Conservation (phyloP, 164 flowering plant species). For the Magnolia kwangsiensis region DNA sequence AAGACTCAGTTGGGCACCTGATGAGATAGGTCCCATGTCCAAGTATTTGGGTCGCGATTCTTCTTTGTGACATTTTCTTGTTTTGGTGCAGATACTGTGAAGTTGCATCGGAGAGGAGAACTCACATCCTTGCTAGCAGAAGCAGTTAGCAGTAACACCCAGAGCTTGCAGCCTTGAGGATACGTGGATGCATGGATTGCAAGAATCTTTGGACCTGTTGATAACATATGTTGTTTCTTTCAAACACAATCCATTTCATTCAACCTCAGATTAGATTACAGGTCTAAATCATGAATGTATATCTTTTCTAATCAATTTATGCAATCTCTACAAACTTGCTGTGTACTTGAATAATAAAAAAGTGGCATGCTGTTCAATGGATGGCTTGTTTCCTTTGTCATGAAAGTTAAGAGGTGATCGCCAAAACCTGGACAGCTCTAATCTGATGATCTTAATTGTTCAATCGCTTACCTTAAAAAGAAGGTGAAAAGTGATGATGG, state of each 20-base stretch:
- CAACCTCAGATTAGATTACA: background rate
- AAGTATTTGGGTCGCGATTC: background rate
- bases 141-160: conserved; percentile 35
- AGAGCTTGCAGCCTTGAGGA: conserved; percentile 27
- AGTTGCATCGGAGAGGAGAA: conserved; percentile 65
- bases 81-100: conserved; percentile 63
- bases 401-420: too few relatives aligned
- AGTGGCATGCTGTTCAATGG: too few relatives aligned
- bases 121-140: conserved; percentile 60
- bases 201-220: background rate
- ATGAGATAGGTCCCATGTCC: background rate
- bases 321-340: too few relatives aligned
- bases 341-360: background rate
- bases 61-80: background rate
- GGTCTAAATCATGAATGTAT: background rate
- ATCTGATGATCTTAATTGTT: too few relatives aligned
- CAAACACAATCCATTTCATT: background rate
- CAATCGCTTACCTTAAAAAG: too few relatives aligned
- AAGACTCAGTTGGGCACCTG: background rate
- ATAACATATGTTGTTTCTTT: background rate
- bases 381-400: too few relatives aligned
- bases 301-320: background rate
- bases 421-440: too few relatives aligned
- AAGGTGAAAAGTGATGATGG: too few relatives aligned
- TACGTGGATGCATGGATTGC: background rate